These are phyloP conservation scores for Pleurotus salmoneostramineus DNA, from an alignment of 768 basidiomycete genomes.

Conservation along the genomic window DNA sequence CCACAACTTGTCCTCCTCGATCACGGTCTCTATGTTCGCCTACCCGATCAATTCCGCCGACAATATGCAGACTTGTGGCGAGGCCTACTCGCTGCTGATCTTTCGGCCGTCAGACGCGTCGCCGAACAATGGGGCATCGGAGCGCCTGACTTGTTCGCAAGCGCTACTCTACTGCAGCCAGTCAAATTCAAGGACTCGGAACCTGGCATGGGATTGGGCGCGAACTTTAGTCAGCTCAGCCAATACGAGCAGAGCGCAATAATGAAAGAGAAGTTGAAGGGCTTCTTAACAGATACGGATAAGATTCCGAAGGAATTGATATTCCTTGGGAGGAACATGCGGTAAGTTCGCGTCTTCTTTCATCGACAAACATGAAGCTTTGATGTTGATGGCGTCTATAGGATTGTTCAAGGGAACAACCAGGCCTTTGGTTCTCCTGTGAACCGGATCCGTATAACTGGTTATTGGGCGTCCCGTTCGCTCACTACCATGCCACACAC, in stretches of 20 bases:
- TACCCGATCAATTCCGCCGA: slow-evolving; percentile 61
- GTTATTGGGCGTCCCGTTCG: slow-evolving; percentile 74
- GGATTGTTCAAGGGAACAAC: slow-evolving; percentile 69
- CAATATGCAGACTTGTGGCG: slow-evolving; percentile 83
- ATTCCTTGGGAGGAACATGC: slow-evolving; percentile 76
- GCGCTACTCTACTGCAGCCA: slow-evolving; percentile 67
- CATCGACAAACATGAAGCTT: too few species aligned
- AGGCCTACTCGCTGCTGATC: slow-evolving; percentile 54
- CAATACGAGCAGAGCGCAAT: slow-evolving; percentile 66
- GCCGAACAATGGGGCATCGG: slow-evolving; percentile 67
- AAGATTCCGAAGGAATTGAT: slow-evolving; percentile 75
- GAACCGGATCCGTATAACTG: slow-evolving; percentile 88
- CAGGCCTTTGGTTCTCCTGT: slow-evolving; percentile 83
- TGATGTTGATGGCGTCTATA: slow-evolving; percentile 2
- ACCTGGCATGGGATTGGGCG: slow-evolving; percentile 12
- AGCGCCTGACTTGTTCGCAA: slow-evolving; percentile 68
- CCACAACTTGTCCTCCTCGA: slow-evolving; percentile 83
- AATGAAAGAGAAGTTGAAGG: slow-evolving; percentile 65
- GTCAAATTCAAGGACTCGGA: slow-evolving; percentile 31
- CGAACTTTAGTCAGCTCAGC: slow-evolving; percentile 34
- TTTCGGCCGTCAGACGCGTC: slow-evolving; percentile 43
- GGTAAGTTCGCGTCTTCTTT: slow-evolving; percentile 25
- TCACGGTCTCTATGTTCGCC: slow-evolving; percentile 84
- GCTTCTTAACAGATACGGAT: slow-evolving; percentile 70
- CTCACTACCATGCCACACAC: slow-evolving; percentile 43